Conservation (phyloP, 805 yeast genomes). For the Zygoascus tannicola region DNA sequence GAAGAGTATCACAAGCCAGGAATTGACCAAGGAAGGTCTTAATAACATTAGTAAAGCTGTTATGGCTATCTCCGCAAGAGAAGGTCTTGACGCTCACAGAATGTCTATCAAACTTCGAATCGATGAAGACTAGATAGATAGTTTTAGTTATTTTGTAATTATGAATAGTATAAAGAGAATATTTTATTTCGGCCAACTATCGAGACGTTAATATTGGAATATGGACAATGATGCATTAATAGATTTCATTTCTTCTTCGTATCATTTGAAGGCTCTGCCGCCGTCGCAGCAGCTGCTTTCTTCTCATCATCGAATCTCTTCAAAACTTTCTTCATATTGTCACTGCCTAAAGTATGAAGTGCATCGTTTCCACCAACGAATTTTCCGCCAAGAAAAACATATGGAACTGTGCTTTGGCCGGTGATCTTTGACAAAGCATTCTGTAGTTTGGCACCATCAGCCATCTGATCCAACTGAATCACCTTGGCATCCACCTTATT, state of each 20-base stretch:
- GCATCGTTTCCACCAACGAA: constrained; percentile 95
- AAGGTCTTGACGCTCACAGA: constrained; percentile 95
- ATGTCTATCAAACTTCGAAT: constrained; percentile 93
- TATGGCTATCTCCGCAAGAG: constrained; percentile 90
- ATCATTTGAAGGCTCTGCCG: too few species aligned
- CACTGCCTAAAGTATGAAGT: constrained; percentile 46
- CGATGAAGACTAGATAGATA: constrained; percentile 37
- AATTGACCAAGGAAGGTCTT: constrained; percentile 77
- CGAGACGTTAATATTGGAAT: too few species aligned
- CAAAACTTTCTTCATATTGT: neutral
- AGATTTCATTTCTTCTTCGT: too few species aligned
- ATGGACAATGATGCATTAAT: too few species aligned
- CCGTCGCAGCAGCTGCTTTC: neutral
- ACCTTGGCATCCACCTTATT: constrained; percentile 41
- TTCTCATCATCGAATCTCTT: neutral
- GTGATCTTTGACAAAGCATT: constrained; percentile 66
- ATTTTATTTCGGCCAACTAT: too few species aligned
- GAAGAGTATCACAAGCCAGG: constrained; percentile 90
- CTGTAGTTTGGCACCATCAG: constrained; percentile 78
- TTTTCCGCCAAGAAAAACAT: constrained; percentile 78
- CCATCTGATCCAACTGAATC: constrained; percentile 42
- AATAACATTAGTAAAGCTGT: constrained; percentile 90
- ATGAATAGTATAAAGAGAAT: too few species aligned
- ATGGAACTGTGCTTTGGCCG: constrained; percentile 82
- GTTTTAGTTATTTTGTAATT: too few species aligned